Base-by-base conservation (phyloP, 768 basidiomycete genomes). In the Suillus alpinus region DNA sequence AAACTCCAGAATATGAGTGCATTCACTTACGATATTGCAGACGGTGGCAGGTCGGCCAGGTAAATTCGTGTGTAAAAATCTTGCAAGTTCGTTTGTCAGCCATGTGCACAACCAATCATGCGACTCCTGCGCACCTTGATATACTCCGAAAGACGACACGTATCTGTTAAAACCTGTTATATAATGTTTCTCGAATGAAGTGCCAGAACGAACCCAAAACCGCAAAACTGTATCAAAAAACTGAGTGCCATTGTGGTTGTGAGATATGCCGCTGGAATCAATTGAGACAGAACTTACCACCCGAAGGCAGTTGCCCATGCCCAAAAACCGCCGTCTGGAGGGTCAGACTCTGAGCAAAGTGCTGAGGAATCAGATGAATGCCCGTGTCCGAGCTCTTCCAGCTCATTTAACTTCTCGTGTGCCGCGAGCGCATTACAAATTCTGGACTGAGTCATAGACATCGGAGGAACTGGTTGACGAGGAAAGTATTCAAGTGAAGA, bases 21-120 rank as follows among this genome's bases (percentile, higher is more conserved):
- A 3, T 52, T 16, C 7, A 59, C 72, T 57, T 53, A 71, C 72
- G 72, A 68, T 34, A 75, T 71, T 10, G 70, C 59, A 10, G 73
- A 73, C 12, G 72, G 44, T 1, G 71, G 64, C 29, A 67, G 55
- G 23, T 72, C 66, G 26, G 68, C 60, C 40, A 75, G 68, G 49
- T 73, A 73, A 18, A 61, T 62, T 12, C 67, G 65, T 20, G 68
- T 69, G 59, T 74, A 77, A 62, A 67, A 75, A 69, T 74, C 75
- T 74, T 56, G 16, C 13, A 31, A 18, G 29, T 71, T 69, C 14
- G 2, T n/a, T 41, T 58, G 18, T 57, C 40, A 12, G 10, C 8
- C 56, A 14, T 16, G 31, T 43, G 2, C n/a, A 29, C 4, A 13
- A 36, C 20, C 34, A 20, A 36, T 36, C 13, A 36, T 53, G 8